phyloP scores from a whole-genome alignment of 2,329 filamentous ascomycete genomes.

The Fusarium algeriense region DNA sequence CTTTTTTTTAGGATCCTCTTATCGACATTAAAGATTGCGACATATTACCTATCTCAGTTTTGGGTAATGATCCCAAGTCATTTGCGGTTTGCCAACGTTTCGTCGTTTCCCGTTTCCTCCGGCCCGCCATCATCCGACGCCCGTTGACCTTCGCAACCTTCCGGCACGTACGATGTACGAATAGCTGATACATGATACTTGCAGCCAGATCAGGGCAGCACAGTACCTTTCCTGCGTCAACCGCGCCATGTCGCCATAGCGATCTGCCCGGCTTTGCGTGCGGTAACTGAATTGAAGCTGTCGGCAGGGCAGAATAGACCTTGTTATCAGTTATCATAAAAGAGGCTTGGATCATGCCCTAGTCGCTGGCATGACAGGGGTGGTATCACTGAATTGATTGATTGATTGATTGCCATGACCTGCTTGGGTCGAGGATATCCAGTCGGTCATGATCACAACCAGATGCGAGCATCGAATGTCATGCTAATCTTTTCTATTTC shows the following conservation, averaged over 20 bases:
- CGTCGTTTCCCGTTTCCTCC: constrained; percentile 21
- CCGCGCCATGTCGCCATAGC: constrained; percentile 32
- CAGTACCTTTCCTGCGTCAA: constrained; percentile 27
- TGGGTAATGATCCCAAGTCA: not conserved
- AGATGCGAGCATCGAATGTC: constrained; percentile 43
- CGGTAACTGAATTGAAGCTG: constrained; percentile 20
- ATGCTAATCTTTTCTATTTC: constrained; percentile 26
- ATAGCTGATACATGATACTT: constrained; percentile 31
- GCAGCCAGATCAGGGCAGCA: constrained; percentile 28
- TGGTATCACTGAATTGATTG: constrained; percentile 24
- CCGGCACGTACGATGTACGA: constrained; percentile 41
- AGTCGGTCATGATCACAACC: constrained; percentile 30
- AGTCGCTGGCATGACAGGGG: constrained; percentile 26
- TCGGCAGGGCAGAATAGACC: constrained; percentile 24
- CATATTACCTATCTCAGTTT: constrained; percentile 7
- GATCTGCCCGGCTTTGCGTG: constrained; percentile 23
- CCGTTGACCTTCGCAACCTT: constrained; percentile 36
- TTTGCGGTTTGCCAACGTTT: constrained; percentile 5
- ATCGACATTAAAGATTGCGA: constrained; percentile 7
- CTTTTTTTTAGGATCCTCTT: constrained; percentile 3
- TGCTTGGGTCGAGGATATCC: not conserved
- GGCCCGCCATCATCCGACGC: constrained; percentile 30
- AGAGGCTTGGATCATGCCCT: constrained; percentile 34
- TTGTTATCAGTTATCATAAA: constrained; percentile 37
- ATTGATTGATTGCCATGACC: constrained; percentile 4